Evolutionary conservation across 179 eudicot genomes (phyloP).

Genomic region (Drosera spatulata): DNA sequence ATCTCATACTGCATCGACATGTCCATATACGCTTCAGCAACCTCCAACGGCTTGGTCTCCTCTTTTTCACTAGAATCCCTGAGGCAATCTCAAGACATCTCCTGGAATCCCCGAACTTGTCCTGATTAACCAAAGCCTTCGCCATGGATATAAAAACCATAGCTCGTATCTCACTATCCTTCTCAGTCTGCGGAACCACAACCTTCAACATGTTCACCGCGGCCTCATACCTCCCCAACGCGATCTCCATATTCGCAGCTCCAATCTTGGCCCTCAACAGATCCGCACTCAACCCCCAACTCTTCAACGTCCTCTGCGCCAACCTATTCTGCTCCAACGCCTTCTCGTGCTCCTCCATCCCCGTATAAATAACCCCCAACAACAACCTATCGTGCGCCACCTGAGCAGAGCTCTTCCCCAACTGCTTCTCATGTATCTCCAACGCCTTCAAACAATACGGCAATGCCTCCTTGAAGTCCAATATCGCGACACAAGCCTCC

Average conservation of each 20-base stretch:
- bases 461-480: slow-evolving; percentile 73
- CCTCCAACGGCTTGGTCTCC: slow-evolving; percentile 37
- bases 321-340: slow-evolving; percentile 74
- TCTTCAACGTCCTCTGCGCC: slow-evolving; percentile 63
- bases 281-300: slow-evolving; percentile 64
- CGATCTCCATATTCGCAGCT: slow-evolving; percentile 87
- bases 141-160: slow-evolving; percentile 70
- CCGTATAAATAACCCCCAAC: slow-evolving; percentile 79
- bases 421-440: slow-evolving; percentile 43
- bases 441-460: slow-evolving; percentile 71
- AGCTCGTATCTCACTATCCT: slow-evolving; percentile 73
- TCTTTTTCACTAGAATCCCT: slow-evolving; percentile 56
- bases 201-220: slow-evolving; percentile 57
- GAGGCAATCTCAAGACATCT: slow-evolving; percentile 65
- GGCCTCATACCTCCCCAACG: slow-evolving; percentile 62
- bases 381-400: slow-evolving; percentile 82
- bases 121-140: slow-evolving; percentile 71
- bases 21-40: slow-evolving; percentile 74
- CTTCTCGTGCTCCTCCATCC: slow-evolving; percentile 74
- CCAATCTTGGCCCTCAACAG: slow-evolving; percentile 72
- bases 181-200: slow-evolving; percentile 57
- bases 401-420: slow-evolving; percentile 79
- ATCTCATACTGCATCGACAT: slow-evolving; percentile 85
- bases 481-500: slow-evolving; percentile 59
- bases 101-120: slow-evolving; percentile 64